phyloP scores from a whole-genome alignment of 192 early-diverging fungal species.

The Paraglomus brasilianum region DNA sequence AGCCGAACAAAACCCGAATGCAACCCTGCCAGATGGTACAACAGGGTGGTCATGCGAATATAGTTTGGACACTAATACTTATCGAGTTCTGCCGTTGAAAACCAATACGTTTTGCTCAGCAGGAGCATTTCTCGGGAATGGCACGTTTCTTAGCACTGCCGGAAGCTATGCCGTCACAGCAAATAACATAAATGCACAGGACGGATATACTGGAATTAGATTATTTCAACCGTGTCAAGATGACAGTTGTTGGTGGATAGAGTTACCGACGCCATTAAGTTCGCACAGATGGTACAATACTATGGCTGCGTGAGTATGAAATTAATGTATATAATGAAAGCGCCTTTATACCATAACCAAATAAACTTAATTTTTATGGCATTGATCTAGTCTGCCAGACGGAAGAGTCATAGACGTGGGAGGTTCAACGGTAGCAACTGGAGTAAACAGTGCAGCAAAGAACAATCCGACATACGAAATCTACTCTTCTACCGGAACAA shows the following conservation, averaged over 20 bases:
- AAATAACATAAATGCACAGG: slow-evolving; percentile 17
- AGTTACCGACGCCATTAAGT: slow-evolving; percentile 37
- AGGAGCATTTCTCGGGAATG: slow-evolving; percentile 54
- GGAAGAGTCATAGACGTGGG: slow-evolving; percentile 59
- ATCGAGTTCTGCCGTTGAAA: slow-evolving; percentile 44
- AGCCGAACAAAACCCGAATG: slow-evolving; percentile 53
- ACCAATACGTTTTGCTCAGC: slow-evolving; percentile 62
- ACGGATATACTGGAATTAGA: slow-evolving; percentile 46
- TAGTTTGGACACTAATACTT: slow-evolving; percentile 45
- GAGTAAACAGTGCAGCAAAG: slow-evolving; percentile 42
- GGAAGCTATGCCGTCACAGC: slow-evolving; percentile 48
- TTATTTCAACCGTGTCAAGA: slow-evolving; percentile 50
- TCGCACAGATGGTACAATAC: slow-evolving; percentile 46
- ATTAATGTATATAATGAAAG: slow-evolving; percentile 43
- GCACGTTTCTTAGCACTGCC: slow-evolving; percentile 53
- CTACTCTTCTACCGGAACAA: slow-evolving; percentile 28
- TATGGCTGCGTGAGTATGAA: slow-evolving; percentile 21
- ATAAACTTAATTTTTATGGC: slow-evolving; percentile 11
- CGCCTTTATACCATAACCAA: slow-evolving; percentile 32
- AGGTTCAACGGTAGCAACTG: slow-evolving; percentile 49
- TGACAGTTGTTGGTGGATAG: slow-evolving; percentile 45
- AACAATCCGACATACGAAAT: slow-evolving; percentile 52
- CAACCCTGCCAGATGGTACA: slow-evolving; percentile 42
- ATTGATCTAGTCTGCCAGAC: slow-evolving; percentile 30
- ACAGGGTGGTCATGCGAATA: slow-evolving; percentile 49